These are phyloP conservation scores for Nadsonia fulvescens DNA, from an alignment of 805 yeast species.

Conservation along the genomic window DNA sequence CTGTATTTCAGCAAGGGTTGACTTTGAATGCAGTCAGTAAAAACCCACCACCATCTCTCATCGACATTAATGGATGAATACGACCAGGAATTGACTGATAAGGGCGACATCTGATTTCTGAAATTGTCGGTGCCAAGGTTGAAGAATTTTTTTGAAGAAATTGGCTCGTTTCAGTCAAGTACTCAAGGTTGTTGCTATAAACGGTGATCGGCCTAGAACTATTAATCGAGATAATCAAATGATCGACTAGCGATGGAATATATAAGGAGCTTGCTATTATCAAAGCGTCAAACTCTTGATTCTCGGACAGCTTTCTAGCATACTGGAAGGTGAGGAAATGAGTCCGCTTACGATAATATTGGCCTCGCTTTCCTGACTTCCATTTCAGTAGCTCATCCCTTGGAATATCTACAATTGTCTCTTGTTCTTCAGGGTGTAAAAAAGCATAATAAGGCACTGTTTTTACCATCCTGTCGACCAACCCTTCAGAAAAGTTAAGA, in stretches of 20 bases:
- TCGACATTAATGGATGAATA: slow-evolving; percentile 88
- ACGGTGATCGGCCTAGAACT: slow-evolving; percentile 82
- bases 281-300: slow-evolving; percentile 54
- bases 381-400: slow-evolving; percentile 36
- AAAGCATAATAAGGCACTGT: slow-evolving; percentile 65
- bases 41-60: slow-evolving; percentile 85
- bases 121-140: slow-evolving; percentile 64
- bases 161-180: slow-evolving; percentile 55
- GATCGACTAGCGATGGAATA: slow-evolving; percentile 44
- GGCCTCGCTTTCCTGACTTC: slow-evolving; percentile 42
- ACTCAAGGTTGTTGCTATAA: slow-evolving; percentile 68
- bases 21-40: slow-evolving; percentile 65
- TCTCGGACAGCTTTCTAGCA: slow-evolving; percentile 25
- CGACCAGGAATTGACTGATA: slow-evolving; percentile 91
- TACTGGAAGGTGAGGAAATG: slow-evolving; percentile 26
- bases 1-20: no score
- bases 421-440: slow-evolving; percentile 53
- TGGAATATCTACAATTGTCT: slow-evolving; percentile 23
- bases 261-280: slow-evolving; percentile 58
- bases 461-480: slow-evolving; percentile 37
- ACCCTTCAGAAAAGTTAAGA: slow-evolving; percentile 36
- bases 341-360: slow-evolving; percentile 46
- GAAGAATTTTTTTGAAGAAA: slow-evolving; percentile 47
- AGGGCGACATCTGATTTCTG: slow-evolving; percentile 66
- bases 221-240: slow-evolving; percentile 42